Conservation (phyloP, 2,329 filamentous ascomycete genomes). For the Bipolaris oryzae region DNA sequence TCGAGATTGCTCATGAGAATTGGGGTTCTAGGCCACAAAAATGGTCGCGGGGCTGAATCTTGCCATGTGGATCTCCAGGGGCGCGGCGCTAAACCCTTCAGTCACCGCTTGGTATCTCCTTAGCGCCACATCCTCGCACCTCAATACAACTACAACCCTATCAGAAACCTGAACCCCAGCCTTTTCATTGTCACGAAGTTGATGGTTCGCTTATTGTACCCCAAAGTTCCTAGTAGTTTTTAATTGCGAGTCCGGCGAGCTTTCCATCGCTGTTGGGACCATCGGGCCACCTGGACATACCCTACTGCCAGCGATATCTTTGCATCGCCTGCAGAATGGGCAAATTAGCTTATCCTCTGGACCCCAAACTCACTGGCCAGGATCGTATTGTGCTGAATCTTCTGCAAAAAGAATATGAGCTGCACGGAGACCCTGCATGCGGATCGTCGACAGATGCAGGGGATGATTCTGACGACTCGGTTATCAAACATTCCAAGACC, state of each 20-base stretch:
- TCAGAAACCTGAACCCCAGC: neutral
- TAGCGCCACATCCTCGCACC: slow-evolving; percentile 4
- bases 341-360: slow-evolving; percentile 38
- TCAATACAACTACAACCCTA: neutral
- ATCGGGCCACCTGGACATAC: neutral
- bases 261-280: neutral
- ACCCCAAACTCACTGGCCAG: slow-evolving; percentile 39
- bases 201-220: neutral
- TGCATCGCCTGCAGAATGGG: slow-evolving; percentile 28
- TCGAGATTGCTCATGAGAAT: neutral
- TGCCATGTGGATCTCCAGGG: slow-evolving; percentile 16
- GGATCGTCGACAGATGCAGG: slow-evolving; percentile 14
- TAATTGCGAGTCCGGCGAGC: neutral
- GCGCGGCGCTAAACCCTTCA: slow-evolving; percentile 12
- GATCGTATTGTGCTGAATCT: slow-evolving; percentile 41
- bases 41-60: slow-evolving; percentile 6
- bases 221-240: neutral
- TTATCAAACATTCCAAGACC: slow-evolving; percentile 33
- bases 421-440: slow-evolving; percentile 12
- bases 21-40: neutral
- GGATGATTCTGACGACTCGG: slow-evolving; percentile 35
- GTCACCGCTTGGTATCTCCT: slow-evolving; percentile 8
- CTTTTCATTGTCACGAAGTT: neutral
- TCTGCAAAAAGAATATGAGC: slow-evolving; percentile 38
- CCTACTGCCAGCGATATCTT: slow-evolving; percentile 1